Base-by-base conservation (phyloP, 768 basidiomycete genomes). In the Myochromella boudieri region DNA sequence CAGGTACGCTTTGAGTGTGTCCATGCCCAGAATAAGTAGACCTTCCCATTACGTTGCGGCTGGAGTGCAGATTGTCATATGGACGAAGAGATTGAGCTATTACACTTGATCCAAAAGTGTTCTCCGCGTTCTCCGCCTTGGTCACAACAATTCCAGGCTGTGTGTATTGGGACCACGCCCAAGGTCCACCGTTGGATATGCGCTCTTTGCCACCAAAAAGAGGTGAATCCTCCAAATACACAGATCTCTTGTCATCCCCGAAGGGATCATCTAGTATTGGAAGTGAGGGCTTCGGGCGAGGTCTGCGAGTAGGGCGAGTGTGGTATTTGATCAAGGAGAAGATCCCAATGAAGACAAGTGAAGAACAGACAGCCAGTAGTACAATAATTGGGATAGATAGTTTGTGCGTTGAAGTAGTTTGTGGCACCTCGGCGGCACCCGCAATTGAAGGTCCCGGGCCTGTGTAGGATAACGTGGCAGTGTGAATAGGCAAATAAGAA, bases 141-240 rank as follows among this genome's bases (percentile, higher is more conserved):
- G 58, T 37, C 8, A 53, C 48, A 14, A 24, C 29, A 12, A 37
- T 42, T 41, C 52, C 66, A 10, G 74, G 69, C 33, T 71, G 74
- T 25, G 70, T 59, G 53, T 80, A 81, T 52, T 78, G 77, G 0
- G 78, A 73, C 80, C 80, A 83, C 40, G 72, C 73, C 77, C 80
- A 84, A 14, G 72, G 60, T 5, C 75, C 70, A 6, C 66, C 71
- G 37, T 74, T 70, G 44, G 78, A 76, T 27, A 77, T 64, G 33
- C 72, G 57, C 55, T 89, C 86, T 56, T 82, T 81, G 1, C 88
- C 87, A n/a, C 87, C 87, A 55, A 91, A 90, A 27, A 89, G 66
- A 20, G 84, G 85, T 2, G 87, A 88, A 20, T 82, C 82, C 44
- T 82, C 78, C 6, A 69, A 59, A n/a, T n/a, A n/a, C 27, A 69